phyloP scores from a whole-genome alignment of 768 basidiomycete genomes.

The Rhodosporidiobolus odoratus region DNA sequence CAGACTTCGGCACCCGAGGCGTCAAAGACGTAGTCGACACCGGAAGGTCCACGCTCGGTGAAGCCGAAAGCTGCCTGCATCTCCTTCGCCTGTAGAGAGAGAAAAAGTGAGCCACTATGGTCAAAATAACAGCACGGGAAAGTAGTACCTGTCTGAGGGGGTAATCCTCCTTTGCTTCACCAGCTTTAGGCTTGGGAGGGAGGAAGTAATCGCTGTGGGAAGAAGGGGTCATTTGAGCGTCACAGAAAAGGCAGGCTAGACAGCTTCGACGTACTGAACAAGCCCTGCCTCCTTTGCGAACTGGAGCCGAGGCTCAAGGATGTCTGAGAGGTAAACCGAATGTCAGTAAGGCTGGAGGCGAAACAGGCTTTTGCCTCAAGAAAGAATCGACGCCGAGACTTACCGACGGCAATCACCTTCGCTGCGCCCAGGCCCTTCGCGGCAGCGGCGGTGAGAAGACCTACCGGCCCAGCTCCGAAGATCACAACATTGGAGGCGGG shows the following conservation, averaged over 20 bases:
- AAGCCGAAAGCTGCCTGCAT: constrained; percentile 65
- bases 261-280: constrained; percentile 59
- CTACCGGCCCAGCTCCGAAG: constrained; percentile 81
- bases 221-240: background rate
- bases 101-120: background rate
- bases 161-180: constrained; percentile 65
- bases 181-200: constrained; percentile 57
- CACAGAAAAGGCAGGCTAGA: constrained; percentile 33
- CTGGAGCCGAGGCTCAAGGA: constrained; percentile 61
- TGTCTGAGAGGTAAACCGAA: constrained; percentile 40
- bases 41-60: constrained; percentile 62
- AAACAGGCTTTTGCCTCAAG: constrained; percentile 41
- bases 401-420: constrained; percentile 78
- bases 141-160: constrained; percentile 49
- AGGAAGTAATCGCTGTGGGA: constrained; percentile 48
- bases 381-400: background rate
- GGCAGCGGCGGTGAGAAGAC: constrained; percentile 84
- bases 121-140: background rate
- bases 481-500: constrained; percentile 71
- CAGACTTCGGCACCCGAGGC: constrained; percentile 89
- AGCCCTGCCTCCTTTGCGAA: constrained; percentile 75
- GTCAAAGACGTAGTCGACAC: constrained; percentile 82
- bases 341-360: constrained; percentile 42
- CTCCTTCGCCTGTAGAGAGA: constrained; percentile 56
- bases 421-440: constrained; percentile 85